Percentiles rank a stretch among this genome's conserved stretches.
Evolutionary conservation across 2,329 filamentous ascomycete species (phyloP).

Genomic region (Sporothrix schenckii): DNA sequence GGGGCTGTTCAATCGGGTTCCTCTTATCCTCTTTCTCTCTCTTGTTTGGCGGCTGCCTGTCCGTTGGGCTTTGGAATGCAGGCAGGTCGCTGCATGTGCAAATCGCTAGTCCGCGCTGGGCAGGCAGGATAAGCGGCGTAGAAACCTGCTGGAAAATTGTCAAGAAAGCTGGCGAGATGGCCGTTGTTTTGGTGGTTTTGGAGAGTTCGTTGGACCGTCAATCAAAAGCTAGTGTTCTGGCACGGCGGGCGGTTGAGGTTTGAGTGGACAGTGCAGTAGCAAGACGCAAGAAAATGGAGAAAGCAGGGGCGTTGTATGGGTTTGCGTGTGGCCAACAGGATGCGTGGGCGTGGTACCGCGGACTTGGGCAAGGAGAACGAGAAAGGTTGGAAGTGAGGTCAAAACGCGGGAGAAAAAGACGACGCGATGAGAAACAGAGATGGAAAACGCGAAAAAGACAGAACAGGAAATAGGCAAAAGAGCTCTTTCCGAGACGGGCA

Average conservation of each 20-base stretch:
- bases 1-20: constrained; percentile 10
- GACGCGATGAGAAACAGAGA: constrained; percentile 19
- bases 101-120: constrained; percentile 3
- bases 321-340: neutral
- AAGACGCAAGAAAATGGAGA: constrained; percentile 35
- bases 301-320: constrained; percentile 15
- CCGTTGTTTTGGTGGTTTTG: neutral
- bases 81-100: constrained; percentile 3
- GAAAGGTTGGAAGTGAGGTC: neutral
- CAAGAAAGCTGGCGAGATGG: constrained; percentile 11
- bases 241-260: neutral
- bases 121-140: constrained; percentile 7
- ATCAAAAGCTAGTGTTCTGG: constrained; percentile 12
- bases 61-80: constrained; percentile 1
- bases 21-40: neutral
- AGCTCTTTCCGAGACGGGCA: constrained; percentile 17
- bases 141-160: neutral
- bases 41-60: constrained; percentile 29
- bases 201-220: neutral
- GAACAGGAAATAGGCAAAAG: constrained; percentile 10
- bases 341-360: neutral
- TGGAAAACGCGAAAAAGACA: constrained; percentile 23
- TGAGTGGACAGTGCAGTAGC: constrained; percentile 32
- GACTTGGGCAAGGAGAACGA: constrained; percentile 8
- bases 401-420: constrained; percentile 17